These are phyloP conservation scores for Aspergillus tamarii DNA, from an alignment of 2,329 filamentous ascomycete species.

Conservation along the genomic window DNA sequence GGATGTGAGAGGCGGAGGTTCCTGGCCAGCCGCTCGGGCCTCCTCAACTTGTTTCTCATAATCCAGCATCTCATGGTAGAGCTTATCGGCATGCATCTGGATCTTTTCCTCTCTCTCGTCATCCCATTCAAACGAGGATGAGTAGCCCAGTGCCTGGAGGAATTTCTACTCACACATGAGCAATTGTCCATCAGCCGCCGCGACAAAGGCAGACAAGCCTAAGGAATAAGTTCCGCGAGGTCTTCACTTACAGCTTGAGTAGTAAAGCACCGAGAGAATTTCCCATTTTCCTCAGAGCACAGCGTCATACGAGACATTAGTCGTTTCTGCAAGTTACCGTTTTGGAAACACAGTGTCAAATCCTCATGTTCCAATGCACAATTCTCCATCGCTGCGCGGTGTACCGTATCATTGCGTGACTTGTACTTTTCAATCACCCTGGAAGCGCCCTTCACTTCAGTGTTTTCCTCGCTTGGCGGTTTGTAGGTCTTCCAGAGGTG, in stretches of 20 bases:
- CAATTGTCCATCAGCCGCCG: not conserved
- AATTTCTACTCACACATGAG: constrained; percentile 64
- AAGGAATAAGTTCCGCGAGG: not conserved
- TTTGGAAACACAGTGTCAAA: constrained; percentile 79
- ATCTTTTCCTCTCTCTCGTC: constrained; percentile 78
- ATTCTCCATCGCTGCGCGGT: constrained; percentile 85
- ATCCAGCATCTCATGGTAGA: constrained; percentile 84
- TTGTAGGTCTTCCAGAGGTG: constrained; percentile 92
- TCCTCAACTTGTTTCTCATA: constrained; percentile 77
- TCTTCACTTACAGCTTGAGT: constrained; percentile 72
- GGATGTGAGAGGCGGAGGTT: constrained; percentile 48
- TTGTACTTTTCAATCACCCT: constrained; percentile 84
- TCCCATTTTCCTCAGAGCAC: constrained; percentile 76
- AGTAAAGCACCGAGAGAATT: constrained; percentile 83
- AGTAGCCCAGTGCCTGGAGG: constrained; percentile 85
- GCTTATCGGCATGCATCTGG: constrained; percentile 90
- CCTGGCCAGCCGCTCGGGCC: constrained; percentile 47
- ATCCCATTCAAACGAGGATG: constrained; percentile 67
- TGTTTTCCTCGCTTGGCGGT: constrained; percentile 69
- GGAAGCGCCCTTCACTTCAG: constrained; percentile 77
- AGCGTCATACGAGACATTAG: constrained; percentile 63
- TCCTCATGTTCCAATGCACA: constrained; percentile 85
- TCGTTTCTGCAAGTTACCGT: constrained; percentile 67
- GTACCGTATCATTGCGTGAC: constrained; percentile 75
- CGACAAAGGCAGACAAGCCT: not conserved